A percentile compares a stretch with the other conserved stretches of the same genome.
These are phyloP conservation scores for Pleurotus citrinopileatus DNA, from an alignment of 768 basidiomycete species.

Conservation along the genomic window DNA sequence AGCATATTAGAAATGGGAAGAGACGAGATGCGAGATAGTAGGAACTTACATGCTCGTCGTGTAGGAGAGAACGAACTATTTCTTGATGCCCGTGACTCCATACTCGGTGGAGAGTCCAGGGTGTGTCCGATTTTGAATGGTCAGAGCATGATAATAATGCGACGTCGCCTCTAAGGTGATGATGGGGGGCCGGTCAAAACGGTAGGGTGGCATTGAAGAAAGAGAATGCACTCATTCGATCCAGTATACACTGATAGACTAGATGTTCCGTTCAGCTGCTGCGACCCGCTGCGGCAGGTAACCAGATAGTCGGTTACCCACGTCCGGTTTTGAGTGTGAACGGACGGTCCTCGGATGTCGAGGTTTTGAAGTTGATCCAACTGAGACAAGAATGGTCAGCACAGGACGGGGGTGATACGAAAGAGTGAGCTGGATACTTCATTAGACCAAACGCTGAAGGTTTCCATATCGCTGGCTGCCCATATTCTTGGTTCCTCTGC, in stretches of 20 bases:
- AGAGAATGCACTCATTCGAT: conserved; percentile 62
- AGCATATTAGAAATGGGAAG: neutral
- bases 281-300: conserved; percentile 39
- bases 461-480: conserved; percentile 95
- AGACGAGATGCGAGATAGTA: neutral
- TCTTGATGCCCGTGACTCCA: conserved; percentile 58
- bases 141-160: conserved; percentile 49
- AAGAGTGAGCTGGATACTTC: conserved; percentile 51
- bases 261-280: conserved; percentile 16
- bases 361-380: conserved; percentile 53
- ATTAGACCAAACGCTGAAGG: conserved; percentile 78
- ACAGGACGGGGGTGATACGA: neutral
- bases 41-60: conserved; percentile 48
- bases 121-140: conserved; percentile 30
- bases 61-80: conserved; percentile 52
- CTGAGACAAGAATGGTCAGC: conserved; percentile 30
- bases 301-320: conserved; percentile 85
- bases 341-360: conserved; percentile 64
- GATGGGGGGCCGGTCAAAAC: neutral
- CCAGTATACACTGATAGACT: conserved; percentile 61
- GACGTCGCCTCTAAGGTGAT: conserved; percentile 49
- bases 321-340: conserved; percentile 51
- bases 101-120: conserved; percentile 45
- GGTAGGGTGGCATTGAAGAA: neutral
- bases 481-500: conserved; percentile 49